A percentile compares a stretch with the other conserved stretches of the same genome.
phyloP scores from a whole-genome alignment of 805 yeast species.

The Kodamaea nitidulidarum region DNA sequence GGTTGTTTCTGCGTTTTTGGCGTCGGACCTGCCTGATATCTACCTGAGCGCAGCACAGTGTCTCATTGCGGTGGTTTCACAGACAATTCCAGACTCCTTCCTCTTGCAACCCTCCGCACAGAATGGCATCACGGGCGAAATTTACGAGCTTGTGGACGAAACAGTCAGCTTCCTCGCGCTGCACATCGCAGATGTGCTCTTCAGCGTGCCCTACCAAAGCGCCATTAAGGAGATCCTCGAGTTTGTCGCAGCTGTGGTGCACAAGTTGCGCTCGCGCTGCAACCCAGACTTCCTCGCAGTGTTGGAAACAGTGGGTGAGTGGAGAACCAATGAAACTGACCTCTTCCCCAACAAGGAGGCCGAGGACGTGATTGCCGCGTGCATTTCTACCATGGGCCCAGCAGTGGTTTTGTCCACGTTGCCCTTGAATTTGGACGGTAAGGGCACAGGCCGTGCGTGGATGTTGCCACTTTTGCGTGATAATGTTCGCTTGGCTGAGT shows the following conservation, averaged over 20 bases:
- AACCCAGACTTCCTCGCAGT: constrained; percentile 68
- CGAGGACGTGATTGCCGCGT: constrained; percentile 75
- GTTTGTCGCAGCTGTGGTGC: constrained; percentile 57
- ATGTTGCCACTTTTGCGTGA: constrained; percentile 86
- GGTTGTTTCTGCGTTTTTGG: constrained; percentile 58
- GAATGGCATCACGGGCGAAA: constrained; percentile 41
- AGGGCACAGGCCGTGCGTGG: constrained; percentile 88
- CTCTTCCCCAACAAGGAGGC: constrained; percentile 71
- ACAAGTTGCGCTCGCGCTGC: constrained; percentile 58
- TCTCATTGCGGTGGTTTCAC: constrained; percentile 69
- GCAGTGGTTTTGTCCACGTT: constrained; percentile 67
- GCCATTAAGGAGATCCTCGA: constrained; percentile 74
- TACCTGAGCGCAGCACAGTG: constrained; percentile 82
- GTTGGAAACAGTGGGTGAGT: constrained; percentile 70
- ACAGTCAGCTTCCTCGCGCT: constrained; percentile 50
- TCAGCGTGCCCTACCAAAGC: constrained; percentile 70
- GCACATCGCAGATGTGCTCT: constrained; percentile 49
- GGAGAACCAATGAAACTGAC: constrained; percentile 76
- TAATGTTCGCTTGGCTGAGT: constrained; percentile 65
- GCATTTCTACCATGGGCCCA: constrained; percentile 81
- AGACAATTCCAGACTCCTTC: constrained; percentile 57
- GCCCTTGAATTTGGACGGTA: constrained; percentile 63
- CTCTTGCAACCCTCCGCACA: constrained; percentile 49
- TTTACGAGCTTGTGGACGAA: constrained; percentile 55
- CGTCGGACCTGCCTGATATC: constrained; percentile 61